Conservation (phyloP, 805 yeast species). For the Debaryomyces tyrocola region DNA sequence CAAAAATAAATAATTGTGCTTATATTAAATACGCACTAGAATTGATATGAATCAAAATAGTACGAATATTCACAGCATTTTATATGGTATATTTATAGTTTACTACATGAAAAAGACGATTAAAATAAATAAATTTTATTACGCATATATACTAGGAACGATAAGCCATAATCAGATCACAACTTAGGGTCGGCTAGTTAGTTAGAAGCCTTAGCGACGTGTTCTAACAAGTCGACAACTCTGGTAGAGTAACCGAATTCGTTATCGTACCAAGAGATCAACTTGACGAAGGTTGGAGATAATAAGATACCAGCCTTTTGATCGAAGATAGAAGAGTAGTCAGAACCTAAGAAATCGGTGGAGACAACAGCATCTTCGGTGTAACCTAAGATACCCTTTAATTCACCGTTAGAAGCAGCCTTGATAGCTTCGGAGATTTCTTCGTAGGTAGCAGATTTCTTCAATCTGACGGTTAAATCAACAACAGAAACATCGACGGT, state of each 20-base stretch:
- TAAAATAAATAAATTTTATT: not conserved
- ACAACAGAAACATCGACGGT: slow-evolving; percentile 92
- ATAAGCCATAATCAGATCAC: not conserved
- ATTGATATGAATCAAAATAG: no score
- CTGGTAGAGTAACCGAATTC: slow-evolving; percentile 96
- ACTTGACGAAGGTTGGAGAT: slow-evolving; percentile 86
- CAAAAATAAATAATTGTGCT: no score
- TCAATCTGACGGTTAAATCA: slow-evolving; percentile 83
- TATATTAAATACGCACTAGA: no score
- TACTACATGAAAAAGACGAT: no score
- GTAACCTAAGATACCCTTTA: slow-evolving; percentile 84
- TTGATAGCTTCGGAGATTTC: slow-evolving; percentile 77
- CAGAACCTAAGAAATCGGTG: slow-evolving; percentile 81
- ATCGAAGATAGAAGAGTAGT: slow-evolving; percentile 86
- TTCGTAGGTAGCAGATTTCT: slow-evolving; percentile 75
- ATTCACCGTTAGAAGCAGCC: slow-evolving; percentile 73
- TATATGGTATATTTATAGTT: no score
- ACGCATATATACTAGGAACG: not conserved
- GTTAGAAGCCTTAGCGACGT: slow-evolving; percentile 57
- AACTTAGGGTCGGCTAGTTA: slow-evolving; percentile 15
- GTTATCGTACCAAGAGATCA: slow-evolving; percentile 93
- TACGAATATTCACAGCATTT: no score
- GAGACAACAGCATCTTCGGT: slow-evolving; percentile 93
- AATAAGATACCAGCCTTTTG: slow-evolving; percentile 87
- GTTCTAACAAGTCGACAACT: slow-evolving; percentile 86